Conservation (phyloP, 2,329 filamentous ascomycete genomes). For the Scytalidium sp. region DNA sequence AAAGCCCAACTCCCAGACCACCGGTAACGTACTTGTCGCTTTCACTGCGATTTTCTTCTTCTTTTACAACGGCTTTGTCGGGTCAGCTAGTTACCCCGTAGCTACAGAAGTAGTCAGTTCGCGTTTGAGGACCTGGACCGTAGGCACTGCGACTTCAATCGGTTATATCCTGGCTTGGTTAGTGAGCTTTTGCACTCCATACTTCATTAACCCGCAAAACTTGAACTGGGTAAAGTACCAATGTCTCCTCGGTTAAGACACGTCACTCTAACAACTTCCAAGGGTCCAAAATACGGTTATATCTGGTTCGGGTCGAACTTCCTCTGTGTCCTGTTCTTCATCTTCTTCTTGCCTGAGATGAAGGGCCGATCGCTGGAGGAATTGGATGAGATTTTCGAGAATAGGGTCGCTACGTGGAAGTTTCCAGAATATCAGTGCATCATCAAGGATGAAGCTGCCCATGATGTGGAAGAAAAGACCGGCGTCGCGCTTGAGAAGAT, state of each 20-base stretch:
- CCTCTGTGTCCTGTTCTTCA: constrained; percentile 32
- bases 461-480: constrained; percentile 7
- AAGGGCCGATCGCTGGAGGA: constrained; percentile 36
- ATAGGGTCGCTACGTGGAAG: constrained; percentile 8
- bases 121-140: constrained; percentile 43
- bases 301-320: constrained; percentile 35
- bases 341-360: constrained; percentile 35
- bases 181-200: constrained; percentile 29
- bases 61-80: constrained; percentile 32
- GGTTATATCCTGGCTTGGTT: constrained; percentile 32
- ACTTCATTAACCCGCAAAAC: constrained; percentile 34
- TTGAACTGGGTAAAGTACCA: constrained; percentile 27
- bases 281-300: constrained; percentile 34
- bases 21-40: constrained; percentile 27
- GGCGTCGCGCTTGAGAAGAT: constrained; percentile 8
- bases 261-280: constrained; percentile 16
- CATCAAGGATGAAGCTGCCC: constrained; percentile 11
- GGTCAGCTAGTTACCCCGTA: constrained; percentile 12
- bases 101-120: constrained; percentile 30
- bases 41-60: constrained; percentile 31
- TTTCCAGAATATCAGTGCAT: constrained; percentile 8
- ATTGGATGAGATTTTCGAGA: constrained; percentile 34
- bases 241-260: constrained; percentile 10
- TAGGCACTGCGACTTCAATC: constrained; percentile 39
- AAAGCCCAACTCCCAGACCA: constrained; percentile 19